phyloP scores from a whole-genome alignment of 192 early-diverging fungal genomes.

The Gamsiella multidivaricata region DNA sequence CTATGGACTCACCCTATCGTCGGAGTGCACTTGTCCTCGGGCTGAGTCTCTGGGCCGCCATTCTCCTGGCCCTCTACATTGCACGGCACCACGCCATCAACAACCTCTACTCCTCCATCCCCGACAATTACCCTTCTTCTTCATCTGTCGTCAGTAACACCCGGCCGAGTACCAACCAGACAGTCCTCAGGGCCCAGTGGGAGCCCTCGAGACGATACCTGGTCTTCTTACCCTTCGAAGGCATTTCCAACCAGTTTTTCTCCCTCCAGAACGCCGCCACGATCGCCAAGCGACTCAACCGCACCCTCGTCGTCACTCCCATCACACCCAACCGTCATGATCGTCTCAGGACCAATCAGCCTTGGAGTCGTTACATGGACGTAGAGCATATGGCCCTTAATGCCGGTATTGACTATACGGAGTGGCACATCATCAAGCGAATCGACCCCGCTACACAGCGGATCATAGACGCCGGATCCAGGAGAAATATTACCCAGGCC shows the following conservation, averaged over 20 bases:
- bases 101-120: too few species aligned
- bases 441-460: constrained; percentile 7
- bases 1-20: too few species aligned
- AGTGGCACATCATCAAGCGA: constrained; percentile 31
- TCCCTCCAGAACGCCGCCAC: constrained; percentile 36
- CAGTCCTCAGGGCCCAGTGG: constrained; percentile 20
- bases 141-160: too few species aligned
- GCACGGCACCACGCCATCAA: too few species aligned
- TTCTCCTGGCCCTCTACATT: too few species aligned
- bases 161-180: too few species aligned
- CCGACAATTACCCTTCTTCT: too few species aligned
- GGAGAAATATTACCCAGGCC: constrained; percentile 1
- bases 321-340: constrained; percentile 49
- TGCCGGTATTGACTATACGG: constrained; percentile 20
- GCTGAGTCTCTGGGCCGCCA: too few species aligned
- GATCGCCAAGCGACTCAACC: constrained; percentile 38
- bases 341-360: constrained; percentile 32
- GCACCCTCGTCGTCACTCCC: constrained; percentile 37
- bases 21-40: too few species aligned
- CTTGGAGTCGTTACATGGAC: constrained; percentile 45
- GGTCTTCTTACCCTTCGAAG: constrained; percentile 31
- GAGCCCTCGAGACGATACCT: constrained; percentile 16
- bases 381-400: constrained; percentile 26
- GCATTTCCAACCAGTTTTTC: constrained; percentile 46
- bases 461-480: constrained; percentile 13